phyloP scores from a whole-genome alignment of 139 green algal genomes.

The Pleodorina starrii region DNA sequence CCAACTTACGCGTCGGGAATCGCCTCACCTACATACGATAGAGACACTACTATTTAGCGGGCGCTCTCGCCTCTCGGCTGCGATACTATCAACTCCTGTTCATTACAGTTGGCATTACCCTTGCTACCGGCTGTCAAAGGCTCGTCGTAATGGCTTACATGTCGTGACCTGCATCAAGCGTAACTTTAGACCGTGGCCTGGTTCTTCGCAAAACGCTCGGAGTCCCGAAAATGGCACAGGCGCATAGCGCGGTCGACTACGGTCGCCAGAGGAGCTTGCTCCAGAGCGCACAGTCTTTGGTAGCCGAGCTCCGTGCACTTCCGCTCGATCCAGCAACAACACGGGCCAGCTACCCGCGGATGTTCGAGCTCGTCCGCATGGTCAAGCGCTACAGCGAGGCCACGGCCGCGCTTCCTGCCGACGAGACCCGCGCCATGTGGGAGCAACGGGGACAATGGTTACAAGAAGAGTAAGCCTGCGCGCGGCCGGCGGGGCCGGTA shows the following conservation, averaged over 20 bases:
- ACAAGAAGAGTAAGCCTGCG: slow-evolving; percentile 52
- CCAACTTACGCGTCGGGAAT: too few species aligned
- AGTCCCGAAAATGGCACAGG: neutral
- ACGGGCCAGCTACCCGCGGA: slow-evolving; percentile 1
- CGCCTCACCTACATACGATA: too few species aligned
- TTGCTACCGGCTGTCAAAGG: too few species aligned
- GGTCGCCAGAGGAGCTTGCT: slow-evolving; percentile 31
- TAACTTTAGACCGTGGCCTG: too few species aligned
- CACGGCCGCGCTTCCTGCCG: slow-evolving; percentile 29
- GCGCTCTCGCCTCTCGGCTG: too few species aligned
- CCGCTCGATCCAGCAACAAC: slow-evolving; percentile 32
- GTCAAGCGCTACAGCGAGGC: slow-evolving; percentile 50
- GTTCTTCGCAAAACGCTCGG: too few species aligned
- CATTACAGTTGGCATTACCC: too few species aligned
- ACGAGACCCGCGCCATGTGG: slow-evolving; percentile 44
- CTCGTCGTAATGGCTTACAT: too few species aligned
- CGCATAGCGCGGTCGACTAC: neutral
- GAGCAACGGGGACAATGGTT: slow-evolving; percentile 46
- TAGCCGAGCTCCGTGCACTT: slow-evolving; percentile 40
- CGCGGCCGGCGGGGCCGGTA: too few species aligned
- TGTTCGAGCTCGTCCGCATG: slow-evolving; percentile 40
- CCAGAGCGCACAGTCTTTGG: neutral
- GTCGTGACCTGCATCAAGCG: too few species aligned
- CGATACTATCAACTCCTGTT: too few species aligned
- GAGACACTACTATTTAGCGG: too few species aligned